Evolutionary conservation across 2,329 filamentous ascomycete species (phyloP).

Genomic region (Cordyceps tenuipes): DNA sequence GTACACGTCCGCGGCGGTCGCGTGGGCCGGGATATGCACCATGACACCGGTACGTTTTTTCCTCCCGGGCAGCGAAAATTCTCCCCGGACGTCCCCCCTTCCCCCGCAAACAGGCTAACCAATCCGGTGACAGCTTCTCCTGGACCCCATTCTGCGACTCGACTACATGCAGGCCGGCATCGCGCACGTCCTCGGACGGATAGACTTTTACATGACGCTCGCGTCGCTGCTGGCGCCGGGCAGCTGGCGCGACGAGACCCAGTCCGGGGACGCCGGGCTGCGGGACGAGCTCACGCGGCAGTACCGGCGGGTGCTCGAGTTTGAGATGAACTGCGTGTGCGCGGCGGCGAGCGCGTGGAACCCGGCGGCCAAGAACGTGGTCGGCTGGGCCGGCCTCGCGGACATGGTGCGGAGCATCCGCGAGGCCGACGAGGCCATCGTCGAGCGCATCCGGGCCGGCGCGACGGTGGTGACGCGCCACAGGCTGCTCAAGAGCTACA

Average conservation of each 20-base stretch:
- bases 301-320: conserved; percentile 27
- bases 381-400: conserved; percentile 26
- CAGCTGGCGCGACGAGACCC: conserved; percentile 18
- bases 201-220: conserved; percentile 28
- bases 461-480: background rate
- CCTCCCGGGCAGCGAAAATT: too few relatives aligned
- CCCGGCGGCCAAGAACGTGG: conserved; percentile 27
- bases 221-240: conserved; percentile 19
- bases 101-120: too few relatives aligned
- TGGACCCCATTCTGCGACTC: conserved; percentile 27
- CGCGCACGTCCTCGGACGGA: conserved; percentile 24
- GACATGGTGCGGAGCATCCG: conserved; percentile 20
- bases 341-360: conserved; percentile 30
- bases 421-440: conserved; percentile 21
- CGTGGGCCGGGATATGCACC: conserved; percentile 29
- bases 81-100: too few relatives aligned
- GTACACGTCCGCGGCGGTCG: conserved; percentile 23
- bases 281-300: conserved; percentile 20
- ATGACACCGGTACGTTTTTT: conserved; percentile 30
- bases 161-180: conserved; percentile 23
- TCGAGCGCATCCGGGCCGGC: conserved; percentile 15
- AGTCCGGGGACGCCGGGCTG: conserved; percentile 16
- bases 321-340: conserved; percentile 33
- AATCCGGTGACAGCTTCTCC: conserved; percentile 21
- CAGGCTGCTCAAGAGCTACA: background rate